Conservation (phyloP, 495 filamentous ascomycete genomes). For the Cercophora samala region DNA sequence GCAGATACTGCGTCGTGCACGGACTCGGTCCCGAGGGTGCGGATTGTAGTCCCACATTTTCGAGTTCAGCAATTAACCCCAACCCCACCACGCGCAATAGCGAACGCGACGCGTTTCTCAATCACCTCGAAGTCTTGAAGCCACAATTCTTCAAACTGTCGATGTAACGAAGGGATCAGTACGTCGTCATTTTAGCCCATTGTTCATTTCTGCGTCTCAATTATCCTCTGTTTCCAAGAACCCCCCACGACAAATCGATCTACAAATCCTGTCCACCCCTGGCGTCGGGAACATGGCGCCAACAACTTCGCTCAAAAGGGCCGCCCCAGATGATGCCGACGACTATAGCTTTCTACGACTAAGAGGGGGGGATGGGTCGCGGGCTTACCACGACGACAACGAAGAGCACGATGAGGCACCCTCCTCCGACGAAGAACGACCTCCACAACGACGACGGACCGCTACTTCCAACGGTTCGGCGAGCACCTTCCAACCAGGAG, state of each 20-base stretch:
- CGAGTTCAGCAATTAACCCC: not conserved
- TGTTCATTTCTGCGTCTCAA: not conserved
- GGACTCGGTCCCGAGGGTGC: not conserved
- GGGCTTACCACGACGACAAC: not conserved
- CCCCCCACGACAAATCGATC: not conserved
- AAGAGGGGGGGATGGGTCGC: not conserved
- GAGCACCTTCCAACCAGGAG: conserved; percentile 64
- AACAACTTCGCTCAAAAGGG: not conserved
- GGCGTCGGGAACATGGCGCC: not conserved
- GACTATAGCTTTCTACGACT: not conserved
- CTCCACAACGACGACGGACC: conserved; percentile 18
- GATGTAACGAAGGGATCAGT: not conserved
- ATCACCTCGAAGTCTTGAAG: not conserved
- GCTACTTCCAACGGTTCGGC: conserved; percentile 14
- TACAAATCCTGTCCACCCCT: not conserved
- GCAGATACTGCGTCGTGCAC: not conserved
- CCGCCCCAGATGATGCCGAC: not conserved
- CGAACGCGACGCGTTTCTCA: not conserved
- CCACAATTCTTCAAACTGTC: too few species aligned
- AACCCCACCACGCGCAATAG: not conserved
- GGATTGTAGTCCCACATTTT: not conserved
- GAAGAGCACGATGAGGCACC: not conserved
- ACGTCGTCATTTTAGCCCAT: too few species aligned
- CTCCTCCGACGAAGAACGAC: not conserved
- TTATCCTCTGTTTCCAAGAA: not conserved